phyloP scores from a whole-genome alignment of 352 stramenopile species.

The Peronospora tabacina region DNA sequence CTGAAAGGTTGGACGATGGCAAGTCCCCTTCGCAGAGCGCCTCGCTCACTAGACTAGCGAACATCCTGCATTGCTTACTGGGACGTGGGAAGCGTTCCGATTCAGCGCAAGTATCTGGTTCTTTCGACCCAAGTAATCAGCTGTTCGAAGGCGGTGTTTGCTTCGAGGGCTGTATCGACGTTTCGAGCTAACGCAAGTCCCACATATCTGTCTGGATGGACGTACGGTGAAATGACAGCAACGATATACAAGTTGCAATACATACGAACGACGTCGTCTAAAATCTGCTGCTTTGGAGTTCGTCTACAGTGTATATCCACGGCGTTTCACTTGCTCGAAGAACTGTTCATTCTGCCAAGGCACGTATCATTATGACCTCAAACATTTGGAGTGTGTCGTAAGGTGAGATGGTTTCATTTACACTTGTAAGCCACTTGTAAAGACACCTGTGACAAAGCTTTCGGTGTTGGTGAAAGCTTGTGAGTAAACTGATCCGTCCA shows the following conservation, averaged over 20 bases:
- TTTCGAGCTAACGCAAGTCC: slow-evolving; percentile 2
- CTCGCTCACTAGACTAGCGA: slow-evolving; percentile 3
- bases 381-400: background rate
- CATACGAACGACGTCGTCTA: slow-evolving; percentile 13
- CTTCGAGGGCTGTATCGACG: background rate
- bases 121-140: background rate
- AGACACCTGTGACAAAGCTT: slow-evolving; percentile 2
- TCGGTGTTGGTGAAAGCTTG: slow-evolving; percentile 2
- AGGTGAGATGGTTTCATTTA: background rate
- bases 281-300: slow-evolving; percentile 11
- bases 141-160: background rate
- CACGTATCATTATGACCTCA: background rate
- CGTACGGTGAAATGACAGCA: slow-evolving; percentile 12
- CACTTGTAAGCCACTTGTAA: background rate
- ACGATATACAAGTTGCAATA: slow-evolving; percentile 13
- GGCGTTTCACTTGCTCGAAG: background rate
- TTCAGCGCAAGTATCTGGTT: background rate
- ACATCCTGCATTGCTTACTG: slow-evolving; percentile 3
- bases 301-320: background rate
- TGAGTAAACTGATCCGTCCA: background rate
- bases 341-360: background rate
- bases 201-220: slow-evolving; percentile 14
- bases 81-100: background rate
- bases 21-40: slow-evolving; percentile 15
- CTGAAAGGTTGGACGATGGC: slow-evolving; percentile 23